Conservation (phyloP, 305 asterid genomes). For the Nicotiana rustica region DNA sequence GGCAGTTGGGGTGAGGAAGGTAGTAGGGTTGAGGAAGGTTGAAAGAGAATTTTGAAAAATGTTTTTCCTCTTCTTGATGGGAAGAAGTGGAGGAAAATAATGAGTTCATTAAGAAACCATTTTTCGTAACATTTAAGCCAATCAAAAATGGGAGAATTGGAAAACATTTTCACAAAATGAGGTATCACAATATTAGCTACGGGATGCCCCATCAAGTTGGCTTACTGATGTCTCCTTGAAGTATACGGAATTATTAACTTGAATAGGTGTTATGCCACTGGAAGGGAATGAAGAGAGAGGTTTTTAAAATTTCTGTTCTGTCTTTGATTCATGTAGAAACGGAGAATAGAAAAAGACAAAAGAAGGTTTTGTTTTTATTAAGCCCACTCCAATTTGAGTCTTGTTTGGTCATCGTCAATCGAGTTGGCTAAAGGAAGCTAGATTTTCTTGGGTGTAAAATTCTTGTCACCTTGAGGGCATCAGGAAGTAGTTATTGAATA, state of each 20-base stretch:
- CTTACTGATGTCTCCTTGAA: background rate
- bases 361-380: background rate
- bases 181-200: background rate
- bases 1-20: too few relatives aligned
- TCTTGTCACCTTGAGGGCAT: background rate
- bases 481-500: background rate
- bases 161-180: background rate
- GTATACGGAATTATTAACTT: background rate
- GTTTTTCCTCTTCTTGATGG: too few relatives aligned
- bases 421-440: background rate
- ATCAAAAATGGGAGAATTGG: too few relatives aligned
- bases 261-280: background rate
- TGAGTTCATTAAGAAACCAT: too few relatives aligned
- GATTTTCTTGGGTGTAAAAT: background rate
- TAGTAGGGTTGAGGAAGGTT: too few relatives aligned
- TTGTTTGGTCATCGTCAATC: background rate
- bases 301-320: background rate
- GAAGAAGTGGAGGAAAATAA: too few relatives aligned
- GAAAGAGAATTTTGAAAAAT: too few relatives aligned
- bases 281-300: background rate
- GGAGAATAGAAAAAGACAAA: background rate
- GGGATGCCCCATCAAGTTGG: slow-evolving; percentile 17
- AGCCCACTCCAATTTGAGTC: background rate
- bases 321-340: slow-evolving; percentile 8
- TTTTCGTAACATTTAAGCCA: too few relatives aligned